A percentile compares a stretch with the other conserved stretches of the same genome.
Evolutionary conservation across 495 filamentous ascomycete genomes (phyloP).

Genomic region (Penicillium antarcticum): DNA sequence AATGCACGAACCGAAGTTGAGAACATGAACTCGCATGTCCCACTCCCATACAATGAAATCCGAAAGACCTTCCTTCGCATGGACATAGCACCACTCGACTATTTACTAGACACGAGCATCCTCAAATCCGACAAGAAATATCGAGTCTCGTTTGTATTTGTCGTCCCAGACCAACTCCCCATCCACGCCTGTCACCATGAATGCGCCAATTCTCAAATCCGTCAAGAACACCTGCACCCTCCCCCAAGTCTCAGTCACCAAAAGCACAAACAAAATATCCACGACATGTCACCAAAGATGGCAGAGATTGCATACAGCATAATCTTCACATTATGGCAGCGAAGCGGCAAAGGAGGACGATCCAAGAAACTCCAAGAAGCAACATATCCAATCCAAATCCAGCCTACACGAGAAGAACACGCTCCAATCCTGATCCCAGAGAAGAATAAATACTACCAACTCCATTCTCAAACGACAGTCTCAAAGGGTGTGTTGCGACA

Average conservation of each 20-base stretch:
- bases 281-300: conserved; percentile 6
- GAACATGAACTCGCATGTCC: conserved; percentile 4
- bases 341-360: background rate
- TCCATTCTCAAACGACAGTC: background rate
- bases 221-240: conserved; percentile 6
- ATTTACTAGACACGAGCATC: background rate
- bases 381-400: conserved; percentile 3
- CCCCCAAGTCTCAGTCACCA: conserved; percentile 1
- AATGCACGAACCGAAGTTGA: background rate
- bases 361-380: background rate
- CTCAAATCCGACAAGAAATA: background rate
- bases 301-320: conserved; percentile 1
- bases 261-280: background rate
- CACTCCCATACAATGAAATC: background rate
- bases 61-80: conserved; percentile 1
- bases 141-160: conserved; percentile 1
- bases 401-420: background rate
- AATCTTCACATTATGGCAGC: background rate
- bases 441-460: background rate
- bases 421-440: background rate
- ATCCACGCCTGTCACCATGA: conserved; percentile 2
- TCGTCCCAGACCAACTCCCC: conserved; percentile 2
- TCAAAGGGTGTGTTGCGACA: background rate
- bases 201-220: conserved; percentile 1
- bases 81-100: background rate